Conservation (phyloP, 345 rosid species). For the Punica granatum region DNA sequence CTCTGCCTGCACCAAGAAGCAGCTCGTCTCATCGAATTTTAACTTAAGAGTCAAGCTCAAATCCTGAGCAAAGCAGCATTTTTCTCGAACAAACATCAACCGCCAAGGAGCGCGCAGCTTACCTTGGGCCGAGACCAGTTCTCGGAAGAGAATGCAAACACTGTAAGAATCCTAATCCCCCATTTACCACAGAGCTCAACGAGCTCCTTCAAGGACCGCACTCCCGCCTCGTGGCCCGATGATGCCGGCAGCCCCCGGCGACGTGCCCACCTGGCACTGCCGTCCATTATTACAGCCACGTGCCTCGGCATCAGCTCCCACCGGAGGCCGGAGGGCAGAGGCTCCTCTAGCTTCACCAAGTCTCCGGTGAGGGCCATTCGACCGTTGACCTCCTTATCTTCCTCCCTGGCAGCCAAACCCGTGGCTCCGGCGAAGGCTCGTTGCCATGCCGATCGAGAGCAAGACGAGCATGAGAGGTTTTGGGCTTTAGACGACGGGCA, state of each 20-base stretch:
- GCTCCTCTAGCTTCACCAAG: conserved; percentile 10
- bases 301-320: conserved; percentile 57
- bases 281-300: conserved; percentile 83
- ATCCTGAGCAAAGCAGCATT: neutral
- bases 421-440: conserved; percentile 4
- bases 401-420: conserved; percentile 10
- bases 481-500: neutral
- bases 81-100: neutral
- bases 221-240: conserved; percentile 67
- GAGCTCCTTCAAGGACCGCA: conserved; percentile 44
- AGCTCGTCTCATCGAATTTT: neutral
- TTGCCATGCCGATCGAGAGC: neutral
- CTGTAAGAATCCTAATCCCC: conserved; percentile 67
- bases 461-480: neutral
- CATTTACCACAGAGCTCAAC: conserved; percentile 42
- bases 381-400: conserved; percentile 10
- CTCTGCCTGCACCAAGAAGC: conserved; percentile 42
- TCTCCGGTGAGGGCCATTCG: conserved; percentile 6
- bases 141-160: conserved; percentile 75
- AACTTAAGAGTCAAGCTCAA: neutral
- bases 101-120: neutral
- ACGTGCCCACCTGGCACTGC: conserved; percentile 70
- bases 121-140: conserved; percentile 78
- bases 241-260: conserved; percentile 39
- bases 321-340: conserved; percentile 38